Evolutionary conservation across 1,139 yeast species (phyloP), one percentile per base, ranked within the genome.

Genomic region (Hanseniaspora uvarum): DNA sequence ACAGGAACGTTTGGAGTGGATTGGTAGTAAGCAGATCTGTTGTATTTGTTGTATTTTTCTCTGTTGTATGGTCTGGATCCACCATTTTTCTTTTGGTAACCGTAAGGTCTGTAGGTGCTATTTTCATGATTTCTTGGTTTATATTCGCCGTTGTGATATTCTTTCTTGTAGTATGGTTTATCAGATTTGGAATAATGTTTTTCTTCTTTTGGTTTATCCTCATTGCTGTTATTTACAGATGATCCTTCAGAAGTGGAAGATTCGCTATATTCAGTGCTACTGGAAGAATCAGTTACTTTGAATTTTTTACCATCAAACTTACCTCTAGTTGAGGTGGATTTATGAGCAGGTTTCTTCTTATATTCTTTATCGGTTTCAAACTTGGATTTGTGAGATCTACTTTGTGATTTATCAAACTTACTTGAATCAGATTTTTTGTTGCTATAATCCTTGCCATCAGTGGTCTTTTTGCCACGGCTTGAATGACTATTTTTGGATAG

Each of bases 321-420:
- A 12, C 26, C 21, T 30, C 24, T 39, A 18, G 8, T 23, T 7
- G 52, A 24, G 33, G 30, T 52, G 31, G 40, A 60, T 46, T 61
- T 66, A 46, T 58, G 63, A 56, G 66, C 64, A 46, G 60, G 59
- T 12, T 57, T 61, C 37, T 56, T 56, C 60, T 66, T 61, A 57
- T 62, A 52, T 60, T 68, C 60, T 46, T 57, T 53, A 51, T 71
- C 63, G 58, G 46, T 34, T 30, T 51, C 48, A 40, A 50, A 48
- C 38, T 55, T 53, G 52, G 54, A 49, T 19, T 53, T 56, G 43
- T 53, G 52, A 14, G 52, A 36, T 36, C 55, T 60, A 48, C 61
- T 61, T 21, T 38, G 48, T 11, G 46, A 16, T 16, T 41, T 41
- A 18, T 41, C 46, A 41, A 41, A 30, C 33, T 41, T 41, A 5